Conservation (phyloP, 495 filamentous ascomycete genomes). For the Saxispiralis lemnorum region DNA sequence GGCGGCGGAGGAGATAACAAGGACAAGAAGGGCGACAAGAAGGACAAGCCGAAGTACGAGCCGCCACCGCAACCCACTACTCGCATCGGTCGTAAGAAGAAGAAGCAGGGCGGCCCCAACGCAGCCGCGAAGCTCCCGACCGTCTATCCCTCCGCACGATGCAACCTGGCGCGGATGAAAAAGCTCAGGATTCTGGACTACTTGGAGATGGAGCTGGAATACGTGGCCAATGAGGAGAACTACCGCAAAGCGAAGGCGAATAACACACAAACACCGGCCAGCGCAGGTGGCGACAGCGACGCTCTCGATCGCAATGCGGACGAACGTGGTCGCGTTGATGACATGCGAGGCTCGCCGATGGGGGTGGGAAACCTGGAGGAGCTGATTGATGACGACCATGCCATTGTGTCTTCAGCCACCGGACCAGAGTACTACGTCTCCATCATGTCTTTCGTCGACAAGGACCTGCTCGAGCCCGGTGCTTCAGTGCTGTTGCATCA, state of each 20-base stretch:
- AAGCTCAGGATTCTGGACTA: constrained; percentile 99
- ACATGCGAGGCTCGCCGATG: constrained; percentile 98
- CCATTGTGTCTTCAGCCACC: constrained; percentile 92
- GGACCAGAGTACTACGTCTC: constrained; percentile 98
- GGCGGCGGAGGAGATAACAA: constrained; percentile 12
- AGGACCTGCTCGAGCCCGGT: constrained; percentile 91
- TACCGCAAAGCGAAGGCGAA: constrained; percentile 74
- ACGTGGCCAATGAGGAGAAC: constrained; percentile 95
- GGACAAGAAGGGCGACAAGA: constrained; percentile 35
- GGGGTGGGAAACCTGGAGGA: constrained; percentile 95
- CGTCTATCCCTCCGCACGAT: constrained; percentile 86
- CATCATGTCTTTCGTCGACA: constrained; percentile 99
- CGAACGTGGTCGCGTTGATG: constrained; percentile 88
- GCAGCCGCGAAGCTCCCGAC: constrained; percentile 86
- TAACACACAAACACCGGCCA: constrained; percentile 41
- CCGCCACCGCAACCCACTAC: constrained; percentile 92
- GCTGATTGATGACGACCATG: constrained; percentile 98
- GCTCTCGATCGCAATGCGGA: constrained; percentile 72
- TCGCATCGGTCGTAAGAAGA: constrained; percentile 95
- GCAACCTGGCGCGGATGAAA: constrained; percentile 87
- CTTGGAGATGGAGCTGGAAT: constrained; percentile 90
- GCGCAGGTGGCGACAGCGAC: constrained; percentile 39
- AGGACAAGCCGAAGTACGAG: constrained; percentile 99
- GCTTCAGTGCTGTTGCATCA: constrained; percentile 92
- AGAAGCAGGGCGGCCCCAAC: constrained; percentile 77